Evolutionary conservation across 1,284 basidiomycete genomes (phyloP).

Genomic region (Marasmius fiardii): DNA sequence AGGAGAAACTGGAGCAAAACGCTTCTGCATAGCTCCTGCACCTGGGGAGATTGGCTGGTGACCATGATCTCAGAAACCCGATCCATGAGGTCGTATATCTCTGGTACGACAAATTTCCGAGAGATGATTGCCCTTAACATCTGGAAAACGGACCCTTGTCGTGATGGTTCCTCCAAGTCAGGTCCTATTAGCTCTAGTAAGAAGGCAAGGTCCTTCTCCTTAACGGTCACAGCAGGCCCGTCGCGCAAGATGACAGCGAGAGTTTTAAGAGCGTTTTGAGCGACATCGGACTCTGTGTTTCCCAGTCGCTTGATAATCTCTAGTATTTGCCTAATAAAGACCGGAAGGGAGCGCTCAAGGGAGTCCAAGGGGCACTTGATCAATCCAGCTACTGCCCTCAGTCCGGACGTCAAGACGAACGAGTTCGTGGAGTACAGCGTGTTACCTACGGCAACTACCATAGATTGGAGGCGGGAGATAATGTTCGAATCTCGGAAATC

Average conservation of each 20-base stretch:
- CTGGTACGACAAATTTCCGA: constrained; percentile 90
- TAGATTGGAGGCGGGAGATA: constrained; percentile 79
- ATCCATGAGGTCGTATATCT: constrained; percentile 98
- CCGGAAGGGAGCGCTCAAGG: constrained; percentile 76
- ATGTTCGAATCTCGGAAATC: constrained; percentile 76
- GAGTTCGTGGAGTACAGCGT: constrained; percentile 86
- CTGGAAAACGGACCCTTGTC: constrained; percentile 86
- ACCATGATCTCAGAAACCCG: constrained; percentile 94
- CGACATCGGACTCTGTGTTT: constrained; percentile 86
- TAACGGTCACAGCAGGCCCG: constrained; percentile 74
- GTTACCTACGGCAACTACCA: constrained; percentile 89
- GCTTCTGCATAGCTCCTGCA: constrained; percentile 89
- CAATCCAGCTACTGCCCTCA: constrained; percentile 83
- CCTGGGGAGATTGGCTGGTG: constrained; percentile 87
- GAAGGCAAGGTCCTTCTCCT: constrained; percentile 87
- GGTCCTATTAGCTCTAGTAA: constrained; percentile 85
- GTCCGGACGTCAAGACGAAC: constrained; percentile 74
- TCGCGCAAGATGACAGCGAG: constrained; percentile 87
- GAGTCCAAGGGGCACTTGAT: constrained; percentile 83
- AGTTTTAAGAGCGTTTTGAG: constrained; percentile 87
- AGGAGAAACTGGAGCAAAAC: constrained; percentile 93
- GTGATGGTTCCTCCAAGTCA: constrained; percentile 91
- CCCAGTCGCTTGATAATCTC: constrained; percentile 84
- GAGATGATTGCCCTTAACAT: constrained; percentile 91
- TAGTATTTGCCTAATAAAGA: constrained; percentile 86